Conservation (phyloP, 139 green algal genomes). For the Haematococcus lacustris region DNA sequence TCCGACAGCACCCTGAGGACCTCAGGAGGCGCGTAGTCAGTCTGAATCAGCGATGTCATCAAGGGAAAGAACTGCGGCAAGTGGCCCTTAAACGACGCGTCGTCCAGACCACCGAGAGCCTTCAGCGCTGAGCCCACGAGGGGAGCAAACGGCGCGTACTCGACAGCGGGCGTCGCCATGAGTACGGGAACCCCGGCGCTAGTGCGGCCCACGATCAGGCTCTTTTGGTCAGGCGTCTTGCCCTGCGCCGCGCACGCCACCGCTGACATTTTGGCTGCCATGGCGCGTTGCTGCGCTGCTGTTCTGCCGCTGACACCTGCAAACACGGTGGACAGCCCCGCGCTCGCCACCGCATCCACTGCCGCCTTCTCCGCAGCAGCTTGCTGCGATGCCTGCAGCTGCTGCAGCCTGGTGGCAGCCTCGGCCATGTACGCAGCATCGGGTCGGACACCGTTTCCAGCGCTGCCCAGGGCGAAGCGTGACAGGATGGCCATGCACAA, state of each 20-base stretch:
- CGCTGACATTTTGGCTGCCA: no score
- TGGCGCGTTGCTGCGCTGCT: no score
- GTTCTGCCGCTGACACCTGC: no score
- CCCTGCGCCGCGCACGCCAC: background rate
- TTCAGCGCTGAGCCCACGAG: slow-evolving; percentile 56
- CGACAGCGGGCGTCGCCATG: slow-evolving; percentile 41
- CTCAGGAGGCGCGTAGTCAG: slow-evolving; percentile 73
- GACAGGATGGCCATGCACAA: slow-evolving; percentile 66
- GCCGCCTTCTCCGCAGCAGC: background rate
- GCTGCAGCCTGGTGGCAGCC: background rate
- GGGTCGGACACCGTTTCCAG: background rate
- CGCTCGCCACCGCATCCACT: no score
- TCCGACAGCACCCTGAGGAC: slow-evolving; percentile 77
- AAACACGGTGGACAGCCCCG: no score
- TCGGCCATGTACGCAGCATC: slow-evolving; percentile 12
- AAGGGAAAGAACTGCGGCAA: slow-evolving; percentile 82
- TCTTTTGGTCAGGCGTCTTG: slow-evolving; percentile 7
- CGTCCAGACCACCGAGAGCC: slow-evolving; percentile 54
- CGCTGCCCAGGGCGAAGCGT: slow-evolving; percentile 39
- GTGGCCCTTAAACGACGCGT: slow-evolving; percentile 57
- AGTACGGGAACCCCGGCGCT: slow-evolving; percentile 26
- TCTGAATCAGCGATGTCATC: slow-evolving; percentile 74
- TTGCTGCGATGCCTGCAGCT: background rate
- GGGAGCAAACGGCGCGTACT: slow-evolving; percentile 59
- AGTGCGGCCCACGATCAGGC: slow-evolving; percentile 26